A percentile compares a stretch with the other conserved stretches of the same genome.
Evolutionary conservation across 257 asterid genomes (phyloP).

Genomic region (Sherardia arvensis): DNA sequence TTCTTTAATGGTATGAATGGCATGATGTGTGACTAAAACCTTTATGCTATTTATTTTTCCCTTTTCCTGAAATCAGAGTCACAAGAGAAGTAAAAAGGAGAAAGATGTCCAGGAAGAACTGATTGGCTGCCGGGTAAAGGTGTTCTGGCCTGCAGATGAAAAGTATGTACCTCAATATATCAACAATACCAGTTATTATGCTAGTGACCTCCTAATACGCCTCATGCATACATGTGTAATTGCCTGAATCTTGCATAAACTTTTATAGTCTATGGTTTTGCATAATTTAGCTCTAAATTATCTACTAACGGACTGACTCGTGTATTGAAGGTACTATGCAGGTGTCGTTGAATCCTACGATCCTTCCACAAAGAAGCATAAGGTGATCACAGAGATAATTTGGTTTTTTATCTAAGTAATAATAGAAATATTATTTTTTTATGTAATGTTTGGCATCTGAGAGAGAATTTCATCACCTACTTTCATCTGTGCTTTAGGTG

Average conservation of each 20-base stretch:
- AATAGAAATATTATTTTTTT: too few species aligned
- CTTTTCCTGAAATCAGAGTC: not conserved
- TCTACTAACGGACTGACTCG: too few species aligned
- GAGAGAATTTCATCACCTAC: not conserved
- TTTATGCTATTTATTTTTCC: not conserved
- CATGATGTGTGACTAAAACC: not conserved
- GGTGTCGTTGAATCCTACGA: constrained; percentile 37
- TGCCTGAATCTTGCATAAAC: too few species aligned
- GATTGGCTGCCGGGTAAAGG: constrained; percentile 18
- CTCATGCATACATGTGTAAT: too few species aligned
- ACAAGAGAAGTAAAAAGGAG: constrained; percentile 2
- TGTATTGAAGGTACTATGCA: constrained; percentile 42
- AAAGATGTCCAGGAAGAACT: constrained; percentile 32
- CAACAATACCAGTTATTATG: not conserved
- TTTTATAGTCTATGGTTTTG: too few species aligned
- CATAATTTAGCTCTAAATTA: too few species aligned
- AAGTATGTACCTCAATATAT: constrained; percentile 28
- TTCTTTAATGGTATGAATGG: not conserved
- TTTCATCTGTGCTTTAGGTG: not conserved
- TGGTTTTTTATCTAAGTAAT: too few species aligned
- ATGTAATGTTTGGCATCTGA: too few species aligned
- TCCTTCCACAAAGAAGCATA: constrained; percentile 30
- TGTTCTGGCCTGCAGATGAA: constrained; percentile 38
- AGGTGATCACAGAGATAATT: too few species aligned
- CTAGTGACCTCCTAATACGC: not conserved